phyloP scores from a whole-genome alignment of 2,329 filamentous ascomycete genomes.

The Cladosporium colombiae region DNA sequence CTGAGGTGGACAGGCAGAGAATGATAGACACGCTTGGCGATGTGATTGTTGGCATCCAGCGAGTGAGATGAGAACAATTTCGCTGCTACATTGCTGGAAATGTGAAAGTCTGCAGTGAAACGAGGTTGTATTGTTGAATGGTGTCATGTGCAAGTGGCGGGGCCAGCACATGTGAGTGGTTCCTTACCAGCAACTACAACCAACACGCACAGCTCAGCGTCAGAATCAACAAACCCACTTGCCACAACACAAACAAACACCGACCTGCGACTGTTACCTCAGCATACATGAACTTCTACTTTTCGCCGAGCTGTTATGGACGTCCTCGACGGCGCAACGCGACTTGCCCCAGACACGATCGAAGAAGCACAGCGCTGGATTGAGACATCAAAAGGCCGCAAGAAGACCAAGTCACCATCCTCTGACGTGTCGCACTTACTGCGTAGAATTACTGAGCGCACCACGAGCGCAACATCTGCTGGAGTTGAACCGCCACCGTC shows the following conservation, averaged over 20 bases:
- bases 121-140: not conserved
- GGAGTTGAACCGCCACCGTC: not conserved
- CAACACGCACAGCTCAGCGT: not conserved
- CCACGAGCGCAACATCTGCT: not conserved
- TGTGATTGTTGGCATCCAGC: slow-evolving; percentile 40
- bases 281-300: not conserved
- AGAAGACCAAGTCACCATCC: not conserved
- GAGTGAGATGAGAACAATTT: slow-evolving; percentile 34
- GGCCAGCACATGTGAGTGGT: not conserved
- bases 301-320: not conserved
- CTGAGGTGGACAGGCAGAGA: slow-evolving; percentile 44
- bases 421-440: not conserved
- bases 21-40: slow-evolving; percentile 50
- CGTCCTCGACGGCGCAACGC: not conserved
- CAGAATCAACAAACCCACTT: not conserved
- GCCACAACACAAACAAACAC: not conserved
- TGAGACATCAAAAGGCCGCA: not conserved
- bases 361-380: slow-evolving; percentile 5
- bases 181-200: not conserved
- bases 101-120: not conserved
- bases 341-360: not conserved
- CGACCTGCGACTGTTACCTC: not conserved
- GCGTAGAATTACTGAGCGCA: not conserved
- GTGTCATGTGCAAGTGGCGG: not conserved
- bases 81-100: not conserved